Evolutionary conservation across 371 early-diverging fungal genomes (phyloP), one percentile per base, ranked within the genome.

Genomic region (Mucor indicus): DNA sequence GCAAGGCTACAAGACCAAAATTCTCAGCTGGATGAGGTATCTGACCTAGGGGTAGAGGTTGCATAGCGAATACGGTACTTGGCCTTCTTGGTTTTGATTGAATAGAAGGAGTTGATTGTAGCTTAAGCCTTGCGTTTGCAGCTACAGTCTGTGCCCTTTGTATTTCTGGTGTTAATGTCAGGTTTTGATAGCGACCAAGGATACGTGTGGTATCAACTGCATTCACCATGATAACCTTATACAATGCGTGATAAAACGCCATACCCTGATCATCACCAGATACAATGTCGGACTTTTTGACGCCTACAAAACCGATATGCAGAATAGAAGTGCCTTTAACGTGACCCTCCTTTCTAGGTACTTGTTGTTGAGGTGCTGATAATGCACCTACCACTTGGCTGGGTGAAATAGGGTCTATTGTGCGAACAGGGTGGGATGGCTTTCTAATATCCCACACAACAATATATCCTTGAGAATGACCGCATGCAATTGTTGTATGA

Each of bases 181-280:
- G 48, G 27, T 72, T 76, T 29, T 80, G 83, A 35, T 83, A 83
- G 36, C 85, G 73, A 16, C 89, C 89, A 5, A 86, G 61, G 12
- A 89, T 77, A 30, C 87, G 72, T 0, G 81, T 83, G 3, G 87
- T 83, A 40, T 80, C 80, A 5, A 81, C 75, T 13, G 81, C 80
- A 41, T 81, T 85, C 11, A 91, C 76, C 76, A 88, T 74, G 48
- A 86, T 69, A 5, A 87, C 75, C 38, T 80, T 81, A 51, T 84
- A 79, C 4, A 86, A 59, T 9, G 80, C 57, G 53, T 91, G 91
- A 51, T 83, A 81, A 60, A 89, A 91, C 0, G 84, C 83, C 73
- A 83, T 80, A 5, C 89, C 89, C 71, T 81, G 77, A 50, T 87
- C 80, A 44, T 91, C 90, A 1, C 79, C 86, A 1, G 86, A 85